A percentile compares a stretch with the other conserved stretches of the same genome.
Evolutionary conservation across 306 rosid species (phyloP).

Genomic region (Trifolium pratense): DNA sequence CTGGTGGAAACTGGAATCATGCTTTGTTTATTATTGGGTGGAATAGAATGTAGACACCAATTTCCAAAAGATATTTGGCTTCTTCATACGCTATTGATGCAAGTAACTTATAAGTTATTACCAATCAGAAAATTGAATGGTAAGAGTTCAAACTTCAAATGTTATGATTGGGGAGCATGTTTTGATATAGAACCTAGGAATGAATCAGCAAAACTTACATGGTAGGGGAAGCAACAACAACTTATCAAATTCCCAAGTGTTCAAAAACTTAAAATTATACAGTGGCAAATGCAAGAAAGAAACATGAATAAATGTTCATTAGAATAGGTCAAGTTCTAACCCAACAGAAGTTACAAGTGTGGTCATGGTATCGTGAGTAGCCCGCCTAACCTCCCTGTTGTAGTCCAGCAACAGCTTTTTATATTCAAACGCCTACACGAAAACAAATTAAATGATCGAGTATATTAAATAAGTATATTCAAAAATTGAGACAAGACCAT

Average conservation of each 20-base stretch:
- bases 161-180: conserved; percentile 13
- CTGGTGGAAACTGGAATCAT: background rate
- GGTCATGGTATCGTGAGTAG: conserved; percentile 89
- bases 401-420: conserved; percentile 92
- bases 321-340: conserved; percentile 65
- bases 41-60: conserved; percentile 24
- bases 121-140: conserved; percentile 32
- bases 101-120: conserved; percentile 25
- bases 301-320: conserved; percentile 29
- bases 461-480: conserved; percentile 33
- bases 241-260: conserved; percentile 27
- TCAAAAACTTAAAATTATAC: conserved; percentile 32
- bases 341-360: conserved; percentile 69
- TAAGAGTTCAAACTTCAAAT: conserved; percentile 6
- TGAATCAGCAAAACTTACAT: too few relatives aligned
- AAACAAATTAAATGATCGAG: conserved; percentile 33
- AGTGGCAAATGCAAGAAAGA: conserved; percentile 35
- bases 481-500: conserved; percentile 14
- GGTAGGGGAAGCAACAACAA: conserved; percentile 19
- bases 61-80: conserved; percentile 36
- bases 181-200: conserved; percentile 16
- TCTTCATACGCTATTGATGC: conserved; percentile 31
- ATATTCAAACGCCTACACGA: conserved; percentile 81
- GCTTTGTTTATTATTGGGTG: too few relatives aligned
- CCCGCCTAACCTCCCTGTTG: conserved; percentile 92